phyloP scores from a whole-genome alignment of 352 stramenopile genomes.

The Globisporangium abappressorium region DNA sequence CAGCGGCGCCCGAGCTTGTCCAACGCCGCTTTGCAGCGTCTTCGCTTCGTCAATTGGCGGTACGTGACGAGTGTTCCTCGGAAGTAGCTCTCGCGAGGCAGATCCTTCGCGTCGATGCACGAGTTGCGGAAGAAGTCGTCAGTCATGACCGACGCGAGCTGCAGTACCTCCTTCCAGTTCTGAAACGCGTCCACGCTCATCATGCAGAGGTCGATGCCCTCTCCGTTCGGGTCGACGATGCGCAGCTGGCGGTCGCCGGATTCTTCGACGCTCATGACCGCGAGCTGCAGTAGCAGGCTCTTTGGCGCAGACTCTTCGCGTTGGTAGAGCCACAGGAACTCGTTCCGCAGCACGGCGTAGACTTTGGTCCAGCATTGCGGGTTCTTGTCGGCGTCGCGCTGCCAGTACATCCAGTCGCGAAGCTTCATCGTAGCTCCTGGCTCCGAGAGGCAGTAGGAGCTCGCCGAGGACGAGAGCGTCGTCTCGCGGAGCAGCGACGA shows the following conservation, averaged over 20 bases:
- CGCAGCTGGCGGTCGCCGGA: slow-evolving; percentile 32
- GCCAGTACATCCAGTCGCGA: slow-evolving; percentile 63
- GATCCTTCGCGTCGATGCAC: slow-evolving; percentile 26
- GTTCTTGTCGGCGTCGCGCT: slow-evolving; percentile 38
- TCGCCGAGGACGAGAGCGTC: slow-evolving; percentile 8
- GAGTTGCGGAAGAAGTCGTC: slow-evolving; percentile 38
- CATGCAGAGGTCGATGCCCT: slow-evolving; percentile 44
- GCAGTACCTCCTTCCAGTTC: slow-evolving; percentile 31
- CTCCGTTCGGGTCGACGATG: slow-evolving; percentile 46
- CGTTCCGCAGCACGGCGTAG: slow-evolving; percentile 46
- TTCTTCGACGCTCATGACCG: slow-evolving; percentile 37
- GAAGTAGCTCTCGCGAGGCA: slow-evolving; percentile 44
- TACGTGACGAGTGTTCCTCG: slow-evolving; percentile 46
- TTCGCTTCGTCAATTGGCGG: slow-evolving; percentile 33
- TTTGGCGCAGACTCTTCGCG: slow-evolving; percentile 27
- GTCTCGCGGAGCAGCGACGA: background rate
- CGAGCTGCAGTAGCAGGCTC: slow-evolving; percentile 49
- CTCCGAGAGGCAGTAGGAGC: slow-evolving; percentile 2
- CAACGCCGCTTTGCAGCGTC: slow-evolving; percentile 32
- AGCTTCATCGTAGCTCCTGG: slow-evolving; percentile 7
- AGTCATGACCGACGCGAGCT: slow-evolving; percentile 37
- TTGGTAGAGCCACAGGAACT: slow-evolving; percentile 62
- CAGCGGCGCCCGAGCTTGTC: slow-evolving; percentile 21
- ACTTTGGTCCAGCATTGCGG: slow-evolving; percentile 65
- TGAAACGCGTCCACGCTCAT: slow-evolving; percentile 25